phyloP scores from a whole-genome alignment of 805 yeast genomes.

The Lachancea thermotolerans region DNA sequence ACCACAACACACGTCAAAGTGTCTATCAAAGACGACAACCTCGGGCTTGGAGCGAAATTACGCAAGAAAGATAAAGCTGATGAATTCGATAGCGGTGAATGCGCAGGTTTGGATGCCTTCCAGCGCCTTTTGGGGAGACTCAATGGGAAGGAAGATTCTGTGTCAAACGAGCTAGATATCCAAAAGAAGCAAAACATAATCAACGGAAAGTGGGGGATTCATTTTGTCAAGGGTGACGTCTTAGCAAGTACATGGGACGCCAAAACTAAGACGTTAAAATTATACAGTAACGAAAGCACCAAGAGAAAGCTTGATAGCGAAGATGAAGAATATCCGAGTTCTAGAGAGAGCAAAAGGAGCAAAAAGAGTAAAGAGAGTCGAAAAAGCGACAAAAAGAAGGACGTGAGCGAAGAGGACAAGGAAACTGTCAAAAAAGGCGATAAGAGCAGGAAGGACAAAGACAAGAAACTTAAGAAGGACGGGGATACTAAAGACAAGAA shows the following conservation, averaged over 20 bases:
- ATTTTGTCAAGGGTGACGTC: conserved; percentile 79
- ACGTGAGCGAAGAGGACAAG: conserved; percentile 13
- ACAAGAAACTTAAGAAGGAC: conserved; percentile 25
- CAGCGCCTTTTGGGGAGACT: conserved; percentile 84
- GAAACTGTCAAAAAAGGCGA: conserved; percentile 17
- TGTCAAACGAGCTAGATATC: conserved; percentile 57
- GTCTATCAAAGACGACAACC: conserved; percentile 67
- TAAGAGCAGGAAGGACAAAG: conserved; percentile 28
- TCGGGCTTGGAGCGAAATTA: conserved; percentile 85
- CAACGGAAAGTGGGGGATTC: conserved; percentile 85
- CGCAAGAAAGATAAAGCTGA: conserved; percentile 53
- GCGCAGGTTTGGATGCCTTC: conserved; percentile 88
- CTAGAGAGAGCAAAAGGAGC: conserved; percentile 25
- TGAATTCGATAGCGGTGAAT: conserved; percentile 72
- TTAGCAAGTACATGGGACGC: conserved; percentile 78
- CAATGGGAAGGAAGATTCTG: conserved; percentile 74
- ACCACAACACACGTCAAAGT: conserved; percentile 80
- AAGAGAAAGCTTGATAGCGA: conserved; percentile 26
- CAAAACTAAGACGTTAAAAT: conserved; percentile 37
- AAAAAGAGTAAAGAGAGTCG: conserved; percentile 21
- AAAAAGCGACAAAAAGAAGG: conserved; percentile 22
- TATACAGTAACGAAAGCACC: conserved; percentile 21
- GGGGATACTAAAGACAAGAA: conserved; percentile 26
- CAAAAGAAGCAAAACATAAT: conserved; percentile 62
- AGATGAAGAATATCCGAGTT: conserved; percentile 19